Conservation (phyloP, 2,329 filamentous ascomycete species). For the Raffaelea arxii region DNA sequence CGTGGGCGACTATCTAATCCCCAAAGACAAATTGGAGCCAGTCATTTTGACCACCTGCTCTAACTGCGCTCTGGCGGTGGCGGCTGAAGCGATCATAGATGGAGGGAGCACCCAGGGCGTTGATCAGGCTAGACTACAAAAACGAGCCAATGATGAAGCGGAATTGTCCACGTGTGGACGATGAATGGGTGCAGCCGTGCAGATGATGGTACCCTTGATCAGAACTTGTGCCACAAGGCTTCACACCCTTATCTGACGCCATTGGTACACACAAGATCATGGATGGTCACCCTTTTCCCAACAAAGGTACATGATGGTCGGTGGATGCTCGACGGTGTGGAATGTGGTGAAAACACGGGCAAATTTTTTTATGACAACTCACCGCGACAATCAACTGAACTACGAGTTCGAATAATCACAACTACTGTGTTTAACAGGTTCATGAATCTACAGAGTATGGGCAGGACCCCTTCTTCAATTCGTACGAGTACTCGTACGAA, state of each 20-base stretch:
- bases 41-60: constrained; percentile 14
- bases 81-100: too few relatives aligned
- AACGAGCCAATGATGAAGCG: too few relatives aligned
- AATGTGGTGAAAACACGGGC: neutral
- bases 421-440: too few relatives aligned
- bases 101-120: too few relatives aligned
- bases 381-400: too few relatives aligned
- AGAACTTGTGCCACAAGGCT: neutral
- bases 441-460: too few relatives aligned
- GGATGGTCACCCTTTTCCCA: neutral
- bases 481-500: neutral
- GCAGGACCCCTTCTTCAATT: neutral
- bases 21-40: constrained; percentile 3
- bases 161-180: constrained; percentile 12
- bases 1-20: neutral
- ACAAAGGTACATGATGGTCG: too few relatives aligned
- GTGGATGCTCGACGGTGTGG: too few relatives aligned
- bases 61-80: neutral
- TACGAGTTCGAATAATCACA: too few relatives aligned
- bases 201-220: neutral
- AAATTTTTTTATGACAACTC: too few relatives aligned
- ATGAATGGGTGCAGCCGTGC: neutral
- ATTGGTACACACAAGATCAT: neutral
- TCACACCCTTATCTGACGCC: neutral
- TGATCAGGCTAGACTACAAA: too few relatives aligned